Conservation (phyloP, 345 rosid genomes). For the Noccaea caerulescens region DNA sequence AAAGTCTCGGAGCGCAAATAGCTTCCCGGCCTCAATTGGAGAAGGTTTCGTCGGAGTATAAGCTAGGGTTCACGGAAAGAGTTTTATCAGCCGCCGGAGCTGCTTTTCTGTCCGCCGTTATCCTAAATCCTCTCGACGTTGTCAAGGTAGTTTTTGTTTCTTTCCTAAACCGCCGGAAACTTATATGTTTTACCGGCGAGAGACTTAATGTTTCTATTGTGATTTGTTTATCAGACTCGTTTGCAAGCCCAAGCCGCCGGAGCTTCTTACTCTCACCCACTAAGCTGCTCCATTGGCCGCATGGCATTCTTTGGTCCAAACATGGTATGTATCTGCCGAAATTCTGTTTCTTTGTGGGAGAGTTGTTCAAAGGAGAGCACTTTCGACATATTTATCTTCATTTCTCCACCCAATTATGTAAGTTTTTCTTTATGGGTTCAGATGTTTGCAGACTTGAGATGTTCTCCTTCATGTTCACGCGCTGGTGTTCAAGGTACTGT, state of each 20-base stretch:
- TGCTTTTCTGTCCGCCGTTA: constrained; percentile 78
- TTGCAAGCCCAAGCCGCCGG: constrained; percentile 99
- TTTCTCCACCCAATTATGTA: neutral
- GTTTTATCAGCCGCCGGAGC: constrained; percentile 95
- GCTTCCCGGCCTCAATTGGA: constrained; percentile 35
- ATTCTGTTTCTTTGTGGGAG: neutral
- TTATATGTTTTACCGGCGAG: constrained; percentile 9
- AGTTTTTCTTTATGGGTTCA: constrained; percentile 39
- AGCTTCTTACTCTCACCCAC: constrained; percentile 81
- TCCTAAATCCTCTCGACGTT: constrained; percentile 93
- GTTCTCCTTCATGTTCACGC: constrained; percentile 90
- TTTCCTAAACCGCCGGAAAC: constrained; percentile 10
- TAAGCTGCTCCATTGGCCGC: constrained; percentile 73
- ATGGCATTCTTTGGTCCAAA: constrained; percentile 94
- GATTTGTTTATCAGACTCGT: constrained; percentile 62
- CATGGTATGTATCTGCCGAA: constrained; percentile 54
- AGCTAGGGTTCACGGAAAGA: constrained; percentile 70
- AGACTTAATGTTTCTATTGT: constrained; percentile 11
- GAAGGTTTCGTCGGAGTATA: constrained; percentile 41
- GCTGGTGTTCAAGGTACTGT: constrained; percentile 99
- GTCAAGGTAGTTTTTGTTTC: constrained; percentile 60
- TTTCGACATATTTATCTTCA: neutral
- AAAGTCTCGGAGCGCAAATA: constrained; percentile 19
- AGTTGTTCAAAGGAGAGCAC: constrained; percentile 5
- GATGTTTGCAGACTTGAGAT: constrained; percentile 95